Evolutionary conservation across 345 rosid species (phyloP), one percentile per base, ranked within the genome.

Genomic region (Hypericum perforatum): DNA sequence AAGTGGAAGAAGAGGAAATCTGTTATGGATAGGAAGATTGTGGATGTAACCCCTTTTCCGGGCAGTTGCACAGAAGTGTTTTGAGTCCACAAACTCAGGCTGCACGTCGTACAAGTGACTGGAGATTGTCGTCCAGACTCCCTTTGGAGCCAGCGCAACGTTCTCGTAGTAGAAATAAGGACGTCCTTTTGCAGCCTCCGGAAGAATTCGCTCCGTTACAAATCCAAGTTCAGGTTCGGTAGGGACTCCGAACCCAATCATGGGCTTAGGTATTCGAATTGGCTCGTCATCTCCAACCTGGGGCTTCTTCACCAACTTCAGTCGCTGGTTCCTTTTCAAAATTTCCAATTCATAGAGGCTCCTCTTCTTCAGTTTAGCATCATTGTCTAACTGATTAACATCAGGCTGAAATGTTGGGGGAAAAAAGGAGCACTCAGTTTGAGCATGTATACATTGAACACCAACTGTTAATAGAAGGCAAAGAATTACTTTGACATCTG

Each of bases 201-300:
- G 85, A 46, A 91, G 78, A n/a, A 40, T 51, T 59, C 98, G 66
- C 11, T 62, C 52, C 43, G 63, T 61, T 41, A 67, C 38, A 8
- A 11, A 37, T 9, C 39, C 38, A 8, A 11, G 39, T 9, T 39
- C 53, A 0, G 76, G 53, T 22, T 91, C 77, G 0, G 52, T 58
- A 7, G 98, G 98, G 22, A 76, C 64, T n/a, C 98, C 98, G 66
- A 77, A 91, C 13, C 98, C 98, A 22, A 81, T 65, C 98, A 87
- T 91, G 15, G 95, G 95, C 56, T 72, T 81, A 59, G 98, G 96
- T 42, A 87, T 76, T 11, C 79, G 86, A 52, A 87, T 43, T 0
- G 48, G 45, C 63, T 82, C 88, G 5, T 75, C 85, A 43, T 71
- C 81, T 48, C 22, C 72, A 15, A 45, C 41, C 59, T 51, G 45